Base-by-base conservation (phyloP, 495 filamentous ascomycete species). In the Lasiosphaeris hirsuta region DNA sequence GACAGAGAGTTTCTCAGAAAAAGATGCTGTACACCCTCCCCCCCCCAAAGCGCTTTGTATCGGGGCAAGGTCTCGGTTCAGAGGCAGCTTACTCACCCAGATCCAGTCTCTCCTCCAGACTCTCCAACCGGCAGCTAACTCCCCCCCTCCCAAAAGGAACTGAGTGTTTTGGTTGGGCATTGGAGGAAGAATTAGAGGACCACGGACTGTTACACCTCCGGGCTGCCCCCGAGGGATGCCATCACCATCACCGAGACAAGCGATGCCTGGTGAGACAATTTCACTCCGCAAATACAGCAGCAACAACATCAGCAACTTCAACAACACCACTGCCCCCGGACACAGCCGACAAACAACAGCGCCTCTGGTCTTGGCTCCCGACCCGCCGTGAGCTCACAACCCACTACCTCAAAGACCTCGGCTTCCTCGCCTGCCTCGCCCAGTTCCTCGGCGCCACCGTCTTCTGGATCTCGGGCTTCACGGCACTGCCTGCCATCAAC, bases 161-260 rank as follows among this genome's bases (percentile, higher is more conserved):
- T 0, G 84, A 81, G 10, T 90, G 86, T 65, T 89, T 90, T 69
- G 87, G 87, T 13, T 90, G 85, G 86, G 87, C 87, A 0, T 39
- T 88, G 15, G 79, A 85, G 52, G 73, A 72, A 41, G 70, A 75
- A 7, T 23, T 82, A 10, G 75, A 74, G 15, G 67, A 68, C 49
- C 56, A 65, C 10, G 65, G 67, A 35, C 53, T 30, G 23, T 5
- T 47, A 60, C 56, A 34, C 15, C 69, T 69, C 15, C 67, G 56
- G 56, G 68, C 76, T 2, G 65, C 57, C 23, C 38, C 63, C 15
- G 56, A 71, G 1, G 56, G 60, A 1, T 84, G 81, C 64, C 61
- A 57, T 4, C 85, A 88, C 63, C 82, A 84, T 59, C 86, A 89
- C 64, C 58, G 55, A 7, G 37, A 55, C n/a, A 54, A 54, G 30